These are phyloP conservation scores for Collybia mongolica DNA, from an alignment of 768 basidiomycete genomes.

Conservation along the genomic window DNA sequence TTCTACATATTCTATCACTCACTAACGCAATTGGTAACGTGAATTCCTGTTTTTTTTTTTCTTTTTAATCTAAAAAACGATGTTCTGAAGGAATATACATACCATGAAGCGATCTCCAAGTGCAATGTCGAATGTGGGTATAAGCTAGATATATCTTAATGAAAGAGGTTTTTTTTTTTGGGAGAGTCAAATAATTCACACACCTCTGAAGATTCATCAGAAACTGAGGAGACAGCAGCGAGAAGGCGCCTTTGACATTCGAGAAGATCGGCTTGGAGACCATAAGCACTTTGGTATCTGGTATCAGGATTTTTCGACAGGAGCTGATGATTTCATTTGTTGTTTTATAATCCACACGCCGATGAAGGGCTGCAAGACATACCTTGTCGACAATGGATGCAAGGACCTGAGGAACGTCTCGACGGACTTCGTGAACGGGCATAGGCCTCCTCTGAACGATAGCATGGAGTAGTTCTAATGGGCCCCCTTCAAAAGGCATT, in stretches of 20 bases:
- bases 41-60: conserved; percentile 47
- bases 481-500: conserved; percentile 60
- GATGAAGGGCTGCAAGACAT: conserved; percentile 1
- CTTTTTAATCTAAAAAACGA: not conserved
- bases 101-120: conserved; percentile 65
- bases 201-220: conserved; percentile 59
- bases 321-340: conserved; percentile 35
- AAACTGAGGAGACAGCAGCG: conserved; percentile 53
- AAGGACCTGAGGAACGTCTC: conserved; percentile 71
- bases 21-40: conserved; percentile 69
- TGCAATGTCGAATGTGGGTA: conserved; percentile 67
- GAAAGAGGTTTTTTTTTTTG: not conserved
- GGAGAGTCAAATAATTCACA: conserved; percentile 1
- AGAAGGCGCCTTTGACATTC: conserved; percentile 67
- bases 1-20: conserved; percentile 14
- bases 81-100: conserved; percentile 12
- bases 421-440: conserved; percentile 72
- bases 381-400: conserved; percentile 72
- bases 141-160: conserved; percentile 41
- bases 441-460: conserved; percentile 73
- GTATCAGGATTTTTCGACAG: conserved; percentile 66
- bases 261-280: conserved; percentile 64
- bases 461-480: conserved; percentile 64
- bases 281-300: conserved; percentile 72
- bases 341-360: not conserved